Conservation (phyloP, 495 filamentous ascomycete species). For the Podospora anserina region DNA sequence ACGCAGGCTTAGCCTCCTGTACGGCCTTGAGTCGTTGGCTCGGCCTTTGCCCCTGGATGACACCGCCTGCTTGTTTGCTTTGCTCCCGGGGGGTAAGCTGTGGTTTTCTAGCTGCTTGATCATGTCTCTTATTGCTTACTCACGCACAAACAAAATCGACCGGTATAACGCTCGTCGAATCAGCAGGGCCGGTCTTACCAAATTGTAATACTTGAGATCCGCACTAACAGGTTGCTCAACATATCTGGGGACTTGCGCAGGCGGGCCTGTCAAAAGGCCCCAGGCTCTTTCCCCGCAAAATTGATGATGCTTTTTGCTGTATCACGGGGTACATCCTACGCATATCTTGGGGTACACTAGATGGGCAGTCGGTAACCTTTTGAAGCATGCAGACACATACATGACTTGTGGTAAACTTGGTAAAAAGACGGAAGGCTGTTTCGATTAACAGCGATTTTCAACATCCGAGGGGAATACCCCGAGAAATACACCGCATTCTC, state of each 20-base stretch:
- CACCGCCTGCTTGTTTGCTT: not conserved
- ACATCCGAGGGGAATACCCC: not conserved
- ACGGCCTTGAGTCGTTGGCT: not conserved
- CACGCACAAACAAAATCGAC: not conserved
- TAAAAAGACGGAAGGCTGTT: too few relatives aligned
- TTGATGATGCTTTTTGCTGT: not conserved
- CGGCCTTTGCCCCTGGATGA: not conserved
- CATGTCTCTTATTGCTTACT: not conserved
- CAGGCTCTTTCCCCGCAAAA: not conserved
- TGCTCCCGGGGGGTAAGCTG: not conserved
- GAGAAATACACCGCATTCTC: not conserved
- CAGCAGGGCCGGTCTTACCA: not conserved
- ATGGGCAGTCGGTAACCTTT: not conserved
- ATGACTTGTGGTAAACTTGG: too few relatives aligned
- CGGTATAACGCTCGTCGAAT: not conserved
- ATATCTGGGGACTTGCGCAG: not conserved
- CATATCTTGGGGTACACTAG: not conserved
- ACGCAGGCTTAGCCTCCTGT: not conserved
- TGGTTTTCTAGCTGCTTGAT: not conserved
- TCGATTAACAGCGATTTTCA: too few relatives aligned
- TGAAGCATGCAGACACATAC: not conserved
- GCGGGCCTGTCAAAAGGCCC: not conserved
- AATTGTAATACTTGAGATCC: not conserved
- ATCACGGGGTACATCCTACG: not conserved
- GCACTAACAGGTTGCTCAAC: not conserved